These are phyloP conservation scores for Porodaedalea pini DNA, from an alignment of 1,284 basidiomycete genomes.

Conservation along the genomic window DNA sequence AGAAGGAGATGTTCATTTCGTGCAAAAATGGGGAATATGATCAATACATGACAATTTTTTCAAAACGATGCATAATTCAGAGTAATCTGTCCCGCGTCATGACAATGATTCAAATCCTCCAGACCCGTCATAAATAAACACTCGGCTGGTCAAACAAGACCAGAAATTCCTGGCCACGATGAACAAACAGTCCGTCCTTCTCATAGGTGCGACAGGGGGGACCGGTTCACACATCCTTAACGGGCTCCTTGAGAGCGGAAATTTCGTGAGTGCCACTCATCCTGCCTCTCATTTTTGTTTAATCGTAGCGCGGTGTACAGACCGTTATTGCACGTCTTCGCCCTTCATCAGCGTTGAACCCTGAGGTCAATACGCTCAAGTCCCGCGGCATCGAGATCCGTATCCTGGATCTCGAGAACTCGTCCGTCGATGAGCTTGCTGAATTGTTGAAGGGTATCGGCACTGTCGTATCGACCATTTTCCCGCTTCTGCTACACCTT, in stretches of 20 bases:
- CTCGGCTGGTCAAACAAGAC: too few relatives aligned
- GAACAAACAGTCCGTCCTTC: neutral
- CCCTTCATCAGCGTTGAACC: slow-evolving; percentile 7
- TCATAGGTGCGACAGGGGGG: neutral
- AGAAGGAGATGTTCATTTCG: too few relatives aligned
- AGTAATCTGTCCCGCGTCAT: too few relatives aligned
- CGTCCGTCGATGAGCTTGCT: neutral
- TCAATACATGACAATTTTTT: too few relatives aligned
- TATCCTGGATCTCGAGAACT: neutral
- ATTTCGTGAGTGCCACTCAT: neutral
- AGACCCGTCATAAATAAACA: too few relatives aligned
- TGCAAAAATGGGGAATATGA: too few relatives aligned
- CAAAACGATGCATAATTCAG: too few relatives aligned
- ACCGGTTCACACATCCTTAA: too few relatives aligned
- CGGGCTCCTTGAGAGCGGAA: neutral
- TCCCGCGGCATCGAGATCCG: slow-evolving; percentile 9
- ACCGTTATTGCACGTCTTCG: slow-evolving; percentile 8
- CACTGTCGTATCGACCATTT: slow-evolving; percentile 10
- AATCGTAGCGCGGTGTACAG: neutral
- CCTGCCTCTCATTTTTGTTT: neutral
- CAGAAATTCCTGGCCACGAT: too few relatives aligned
- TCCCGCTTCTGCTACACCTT: neutral
- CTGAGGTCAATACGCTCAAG: neutral
- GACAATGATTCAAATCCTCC: too few relatives aligned
- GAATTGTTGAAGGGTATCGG: slow-evolving; percentile 5